Conservation (phyloP, 2,329 filamentous ascomycete species). For the Clonostachys rosea region DNA sequence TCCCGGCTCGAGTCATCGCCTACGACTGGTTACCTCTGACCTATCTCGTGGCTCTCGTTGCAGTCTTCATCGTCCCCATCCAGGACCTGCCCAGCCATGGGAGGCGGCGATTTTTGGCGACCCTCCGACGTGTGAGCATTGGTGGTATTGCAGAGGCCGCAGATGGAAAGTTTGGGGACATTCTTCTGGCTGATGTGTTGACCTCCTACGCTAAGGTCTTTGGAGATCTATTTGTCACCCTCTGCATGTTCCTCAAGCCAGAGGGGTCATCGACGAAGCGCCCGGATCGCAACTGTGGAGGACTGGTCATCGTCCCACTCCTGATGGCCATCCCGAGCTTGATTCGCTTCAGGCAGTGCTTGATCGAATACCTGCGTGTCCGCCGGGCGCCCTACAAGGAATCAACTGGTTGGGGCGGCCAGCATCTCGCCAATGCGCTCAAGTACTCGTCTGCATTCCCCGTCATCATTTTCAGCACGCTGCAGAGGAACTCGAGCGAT, state of each 20-base stretch:
- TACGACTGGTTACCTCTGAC: slow-evolving; percentile 85
- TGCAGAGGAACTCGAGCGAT: slow-evolving; percentile 59
- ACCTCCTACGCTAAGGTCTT: slow-evolving; percentile 93
- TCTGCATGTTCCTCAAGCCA: slow-evolving; percentile 84
- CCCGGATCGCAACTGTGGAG: slow-evolving; percentile 79
- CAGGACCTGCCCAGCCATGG: slow-evolving; percentile 65
- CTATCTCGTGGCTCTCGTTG: slow-evolving; percentile 69
- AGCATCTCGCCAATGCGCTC: slow-evolving; percentile 87
- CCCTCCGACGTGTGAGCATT: slow-evolving; percentile 71
- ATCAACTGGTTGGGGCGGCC: slow-evolving; percentile 68
- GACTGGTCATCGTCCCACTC: slow-evolving; percentile 73
- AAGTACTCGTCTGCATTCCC: slow-evolving; percentile 96
- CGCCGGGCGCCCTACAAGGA: slow-evolving; percentile 49
- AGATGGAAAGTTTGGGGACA: slow-evolving; percentile 92
- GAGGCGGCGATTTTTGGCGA: slow-evolving; percentile 70
- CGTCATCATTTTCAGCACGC: slow-evolving; percentile 74
- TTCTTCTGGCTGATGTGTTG: slow-evolving; percentile 87
- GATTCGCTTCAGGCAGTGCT: slow-evolving; percentile 86
- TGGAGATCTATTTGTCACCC: slow-evolving; percentile 80
- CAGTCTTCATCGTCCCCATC: slow-evolving; percentile 70
- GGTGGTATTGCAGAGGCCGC: slow-evolving; percentile 82
- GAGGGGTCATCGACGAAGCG: slow-evolving; percentile 70
- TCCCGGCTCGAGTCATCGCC: slow-evolving; percentile 62
- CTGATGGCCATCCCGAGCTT: slow-evolving; percentile 78
- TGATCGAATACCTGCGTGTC: slow-evolving; percentile 81